Conservation (phyloP, 352 stramenopile species). For the Thalassiosira livingstoniorum region DNA sequence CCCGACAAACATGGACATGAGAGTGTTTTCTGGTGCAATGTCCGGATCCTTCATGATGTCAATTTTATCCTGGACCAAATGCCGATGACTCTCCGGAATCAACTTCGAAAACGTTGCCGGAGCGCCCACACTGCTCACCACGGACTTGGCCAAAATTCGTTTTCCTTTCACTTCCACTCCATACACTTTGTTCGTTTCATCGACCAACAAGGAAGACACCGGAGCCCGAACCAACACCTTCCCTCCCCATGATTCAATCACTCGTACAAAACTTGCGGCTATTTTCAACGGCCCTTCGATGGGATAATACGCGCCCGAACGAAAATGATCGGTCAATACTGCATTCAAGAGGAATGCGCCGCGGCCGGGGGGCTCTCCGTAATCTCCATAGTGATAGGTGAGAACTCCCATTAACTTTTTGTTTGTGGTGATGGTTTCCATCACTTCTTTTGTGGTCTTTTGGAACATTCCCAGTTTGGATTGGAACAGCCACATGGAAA, state of each 20-base stretch:
- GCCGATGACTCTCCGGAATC: slow-evolving; percentile 2
- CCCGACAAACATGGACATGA: slow-evolving; percentile 65
- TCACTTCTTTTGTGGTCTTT: slow-evolving; percentile 49
- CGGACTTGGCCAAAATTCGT: slow-evolving; percentile 35
- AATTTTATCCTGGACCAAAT: slow-evolving; percentile 15
- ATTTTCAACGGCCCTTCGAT: slow-evolving; percentile 64
- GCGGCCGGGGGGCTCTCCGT: slow-evolving; percentile 51
- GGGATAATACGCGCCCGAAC: slow-evolving; percentile 68
- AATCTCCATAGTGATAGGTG: slow-evolving; percentile 65
- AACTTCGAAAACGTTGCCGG: slow-evolving; percentile 26
- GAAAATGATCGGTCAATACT: slow-evolving; percentile 62
- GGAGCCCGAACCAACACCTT: slow-evolving; percentile 68
- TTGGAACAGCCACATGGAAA: slow-evolving; percentile 32
- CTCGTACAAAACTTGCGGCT: slow-evolving; percentile 47
- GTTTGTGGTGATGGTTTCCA: slow-evolving; percentile 64
- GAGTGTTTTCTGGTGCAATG: slow-evolving; percentile 37
- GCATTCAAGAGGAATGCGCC: slow-evolving; percentile 64
- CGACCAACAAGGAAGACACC: slow-evolving; percentile 65
- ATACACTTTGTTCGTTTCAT: slow-evolving; percentile 45
- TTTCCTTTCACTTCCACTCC: slow-evolving; percentile 52
- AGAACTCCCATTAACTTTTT: slow-evolving; percentile 54
- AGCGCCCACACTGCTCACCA: slow-evolving; percentile 40
- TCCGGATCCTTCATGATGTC: slow-evolving; percentile 26
- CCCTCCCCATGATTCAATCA: slow-evolving; percentile 63
- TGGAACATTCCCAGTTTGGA: slow-evolving; percentile 30